A percentile compares a stretch with the other conserved stretches of the same genome.
Evolutionary conservation across 169 alveolate species (phyloP).

Genomic region (Plasmodium fragile): DNA sequence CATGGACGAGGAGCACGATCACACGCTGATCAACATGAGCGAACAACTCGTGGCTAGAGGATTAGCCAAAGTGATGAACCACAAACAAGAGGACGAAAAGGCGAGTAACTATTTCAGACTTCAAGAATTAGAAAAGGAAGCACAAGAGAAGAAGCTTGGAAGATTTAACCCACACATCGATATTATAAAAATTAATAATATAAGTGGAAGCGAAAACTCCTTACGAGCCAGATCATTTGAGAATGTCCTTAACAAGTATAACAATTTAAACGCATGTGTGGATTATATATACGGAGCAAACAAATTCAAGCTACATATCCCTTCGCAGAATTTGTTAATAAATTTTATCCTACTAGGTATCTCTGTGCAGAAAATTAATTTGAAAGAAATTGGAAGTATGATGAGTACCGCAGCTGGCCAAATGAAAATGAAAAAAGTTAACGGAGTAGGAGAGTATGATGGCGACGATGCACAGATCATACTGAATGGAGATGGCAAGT

Average conservation of each 20-base stretch:
- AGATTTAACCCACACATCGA: constrained; percentile 62
- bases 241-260: constrained; percentile 55
- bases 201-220: constrained; percentile 73
- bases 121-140: constrained; percentile 73
- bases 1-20: neutral
- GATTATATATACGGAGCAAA: constrained; percentile 75
- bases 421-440: neutral
- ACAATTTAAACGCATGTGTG: constrained; percentile 65
- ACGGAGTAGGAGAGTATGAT: constrained; percentile 8
- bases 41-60: constrained; percentile 55
- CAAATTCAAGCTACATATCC: constrained; percentile 48
- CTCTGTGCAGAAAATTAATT: constrained; percentile 53
- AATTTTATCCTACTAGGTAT: constrained; percentile 63
- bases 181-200: constrained; percentile 60
- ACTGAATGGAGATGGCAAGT: constrained; percentile 17
- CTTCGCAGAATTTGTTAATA: constrained; percentile 67
- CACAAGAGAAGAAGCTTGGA: constrained; percentile 58
- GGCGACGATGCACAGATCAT: neutral
- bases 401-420: neutral
- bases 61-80: constrained; percentile 59
- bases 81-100: constrained; percentile 67
- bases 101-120: constrained; percentile 49
- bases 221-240: constrained; percentile 71
- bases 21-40: neutral
- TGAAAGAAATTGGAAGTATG: constrained; percentile 24